Evolutionary conservation across 768 basidiomycete genomes (phyloP).

Genomic region (Cystofilobasidium bisporidii): DNA sequence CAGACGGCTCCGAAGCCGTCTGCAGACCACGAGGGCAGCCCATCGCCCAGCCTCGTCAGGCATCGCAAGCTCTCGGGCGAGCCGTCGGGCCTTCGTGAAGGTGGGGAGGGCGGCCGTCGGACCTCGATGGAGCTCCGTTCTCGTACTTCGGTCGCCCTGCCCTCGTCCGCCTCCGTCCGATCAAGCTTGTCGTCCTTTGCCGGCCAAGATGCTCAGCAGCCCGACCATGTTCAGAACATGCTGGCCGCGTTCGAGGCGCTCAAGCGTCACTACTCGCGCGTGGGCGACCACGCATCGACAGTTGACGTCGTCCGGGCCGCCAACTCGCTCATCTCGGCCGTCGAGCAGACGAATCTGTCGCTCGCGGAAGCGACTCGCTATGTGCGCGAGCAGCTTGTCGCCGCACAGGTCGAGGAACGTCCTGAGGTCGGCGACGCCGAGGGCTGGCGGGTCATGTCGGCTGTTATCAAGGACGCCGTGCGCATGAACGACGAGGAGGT

Average conservation of each 20-base stretch:
- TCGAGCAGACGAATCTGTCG: background rate
- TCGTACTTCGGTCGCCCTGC: background rate
- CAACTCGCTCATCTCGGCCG: background rate
- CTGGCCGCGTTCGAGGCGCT: background rate
- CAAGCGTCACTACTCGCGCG: background rate
- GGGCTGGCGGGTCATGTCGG: background rate
- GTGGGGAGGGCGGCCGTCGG: background rate
- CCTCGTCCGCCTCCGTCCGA: background rate
- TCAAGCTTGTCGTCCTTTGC: background rate
- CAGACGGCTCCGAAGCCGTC: background rate
- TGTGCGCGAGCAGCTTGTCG: background rate
- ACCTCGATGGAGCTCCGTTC: background rate
- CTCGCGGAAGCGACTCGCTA: background rate
- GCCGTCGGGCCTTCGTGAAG: background rate
- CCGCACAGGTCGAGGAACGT: background rate
- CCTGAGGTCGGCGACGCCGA: background rate
- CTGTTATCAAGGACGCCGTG: background rate
- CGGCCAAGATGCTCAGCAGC: too few relatives aligned
- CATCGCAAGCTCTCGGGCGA: background rate
- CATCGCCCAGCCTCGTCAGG: background rate
- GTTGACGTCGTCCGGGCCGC: background rate
- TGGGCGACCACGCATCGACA: background rate
- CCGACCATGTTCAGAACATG: slow-evolving; percentile 2
- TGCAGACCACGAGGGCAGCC: background rate
- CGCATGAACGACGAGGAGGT: slow-evolving; percentile 9